These are phyloP conservation scores for Acrocalymma vagum DNA, from an alignment of 2,329 filamentous ascomycete genomes.

Conservation along the genomic window DNA sequence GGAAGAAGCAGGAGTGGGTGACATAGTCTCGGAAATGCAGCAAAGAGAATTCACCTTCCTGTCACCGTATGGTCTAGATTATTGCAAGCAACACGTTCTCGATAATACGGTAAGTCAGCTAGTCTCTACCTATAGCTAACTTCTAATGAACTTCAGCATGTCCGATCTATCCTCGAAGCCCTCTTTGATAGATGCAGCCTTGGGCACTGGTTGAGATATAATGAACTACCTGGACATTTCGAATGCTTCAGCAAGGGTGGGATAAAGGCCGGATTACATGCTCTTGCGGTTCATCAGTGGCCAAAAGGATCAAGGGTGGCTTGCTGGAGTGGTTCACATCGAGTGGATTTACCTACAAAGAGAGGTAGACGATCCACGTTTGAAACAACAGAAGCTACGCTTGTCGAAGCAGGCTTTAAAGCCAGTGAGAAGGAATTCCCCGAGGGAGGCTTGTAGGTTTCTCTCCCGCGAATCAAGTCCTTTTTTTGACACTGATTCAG, in stretches of 20 bases:
- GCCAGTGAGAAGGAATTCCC: conserved; percentile 2
- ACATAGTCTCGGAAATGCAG: conserved; percentile 11
- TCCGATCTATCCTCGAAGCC: conserved; percentile 7
- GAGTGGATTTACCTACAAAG: neutral
- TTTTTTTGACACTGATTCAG: conserved; percentile 1
- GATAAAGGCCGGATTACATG: conserved; percentile 1
- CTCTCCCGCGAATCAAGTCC: neutral
- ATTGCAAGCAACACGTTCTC: conserved; percentile 9
- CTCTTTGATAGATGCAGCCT: conserved; percentile 3
- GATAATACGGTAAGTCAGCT: conserved; percentile 4
- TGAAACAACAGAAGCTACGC: neutral
- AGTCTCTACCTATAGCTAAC: conserved; percentile 1
- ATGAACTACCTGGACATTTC: neutral
- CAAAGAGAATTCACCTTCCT: conserved; percentile 5
- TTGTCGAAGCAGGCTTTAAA: conserved; percentile 1
- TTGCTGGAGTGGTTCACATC: conserved; percentile 2
- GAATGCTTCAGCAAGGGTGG: conserved; percentile 5
- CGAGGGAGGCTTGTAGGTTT: conserved; percentile 5
- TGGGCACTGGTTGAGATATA: conserved; percentile 4
- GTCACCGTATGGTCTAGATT: conserved; percentile 8
- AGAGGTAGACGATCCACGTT: neutral
- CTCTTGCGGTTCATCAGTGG: conserved; percentile 2
- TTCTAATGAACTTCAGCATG: conserved; percentile 4
- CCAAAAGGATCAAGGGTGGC: conserved; percentile 1
- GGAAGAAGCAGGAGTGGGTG: conserved; percentile 1